These are phyloP conservation scores for Globisporangium paroecandrum DNA, from an alignment of 352 stramenopile species.

Conservation along the genomic window DNA sequence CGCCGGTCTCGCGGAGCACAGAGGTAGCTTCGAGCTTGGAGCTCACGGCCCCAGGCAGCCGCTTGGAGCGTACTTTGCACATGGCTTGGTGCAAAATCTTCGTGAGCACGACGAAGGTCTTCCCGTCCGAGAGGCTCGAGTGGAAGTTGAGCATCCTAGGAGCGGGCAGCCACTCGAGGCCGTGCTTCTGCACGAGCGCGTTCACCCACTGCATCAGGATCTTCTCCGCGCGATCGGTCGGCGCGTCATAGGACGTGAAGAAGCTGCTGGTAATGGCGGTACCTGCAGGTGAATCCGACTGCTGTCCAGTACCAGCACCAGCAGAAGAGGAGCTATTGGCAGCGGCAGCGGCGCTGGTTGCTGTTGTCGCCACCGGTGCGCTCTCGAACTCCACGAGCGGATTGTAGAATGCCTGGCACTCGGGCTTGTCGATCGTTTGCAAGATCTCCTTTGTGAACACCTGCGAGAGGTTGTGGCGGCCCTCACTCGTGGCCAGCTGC, in stretches of 20 bases:
- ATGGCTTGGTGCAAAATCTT: constrained; percentile 67
- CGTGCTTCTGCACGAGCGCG: constrained; percentile 40
- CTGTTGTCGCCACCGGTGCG: constrained; percentile 2
- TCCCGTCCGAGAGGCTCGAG: constrained; percentile 60
- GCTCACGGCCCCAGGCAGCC: constrained; percentile 20
- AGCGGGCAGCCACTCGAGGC: constrained; percentile 45
- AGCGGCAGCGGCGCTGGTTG: constrained; percentile 6
- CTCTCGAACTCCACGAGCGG: constrained; percentile 47
- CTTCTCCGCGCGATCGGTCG: constrained; percentile 59
- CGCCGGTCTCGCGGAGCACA: constrained; percentile 68
- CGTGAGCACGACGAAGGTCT: constrained; percentile 49
- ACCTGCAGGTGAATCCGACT: not conserved
- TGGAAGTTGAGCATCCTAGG: constrained; percentile 64
- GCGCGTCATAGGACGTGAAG: constrained; percentile 39
- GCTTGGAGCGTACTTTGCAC: constrained; percentile 40
- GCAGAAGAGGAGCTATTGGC: not conserved
- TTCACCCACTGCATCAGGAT: constrained; percentile 81
- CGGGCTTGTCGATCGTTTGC: constrained; percentile 56
- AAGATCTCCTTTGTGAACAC: constrained; percentile 65
- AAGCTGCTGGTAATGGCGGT: constrained; percentile 10
- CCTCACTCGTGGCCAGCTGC: constrained; percentile 53
- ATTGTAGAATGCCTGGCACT: constrained; percentile 65
- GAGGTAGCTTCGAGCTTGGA: constrained; percentile 58
- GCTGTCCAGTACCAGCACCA: not conserved
- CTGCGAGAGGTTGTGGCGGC: constrained; percentile 56